Evolutionary conservation across 345 rosid species (phyloP).

Genomic region (Excoecaria agallocha): DNA sequence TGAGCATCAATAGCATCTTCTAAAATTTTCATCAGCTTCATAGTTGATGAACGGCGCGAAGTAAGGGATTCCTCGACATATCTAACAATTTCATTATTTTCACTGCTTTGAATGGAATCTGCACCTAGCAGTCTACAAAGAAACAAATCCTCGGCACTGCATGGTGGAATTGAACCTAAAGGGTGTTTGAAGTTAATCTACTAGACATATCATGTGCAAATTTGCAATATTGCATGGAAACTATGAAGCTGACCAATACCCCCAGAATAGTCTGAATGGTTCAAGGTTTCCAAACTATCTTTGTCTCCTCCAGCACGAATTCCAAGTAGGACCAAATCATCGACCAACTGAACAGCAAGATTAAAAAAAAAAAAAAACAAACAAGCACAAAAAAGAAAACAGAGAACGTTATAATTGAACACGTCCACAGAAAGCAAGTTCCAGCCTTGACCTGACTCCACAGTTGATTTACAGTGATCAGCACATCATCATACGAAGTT

Average conservation of each 20-base stretch:
- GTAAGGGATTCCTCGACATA: conserved; percentile 64
- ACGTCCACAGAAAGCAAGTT: background rate
- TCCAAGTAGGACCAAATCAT: conserved; percentile 76
- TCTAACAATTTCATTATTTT: conserved; percentile 40
- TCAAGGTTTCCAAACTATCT: conserved; percentile 44
- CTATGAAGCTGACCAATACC: conserved; percentile 35
- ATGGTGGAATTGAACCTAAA: conserved; percentile 68
- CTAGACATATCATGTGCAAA: background rate
- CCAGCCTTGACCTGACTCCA: conserved; percentile 72
- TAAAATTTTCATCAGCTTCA: conserved; percentile 62
- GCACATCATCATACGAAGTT: conserved; percentile 57
- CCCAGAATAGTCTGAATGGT: conserved; percentile 39
- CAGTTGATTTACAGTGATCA: conserved; percentile 56
- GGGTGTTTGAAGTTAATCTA: conserved; percentile 26
- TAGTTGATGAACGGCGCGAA: conserved; percentile 56
- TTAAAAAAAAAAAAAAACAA: background rate
- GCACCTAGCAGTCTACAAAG: conserved; percentile 71
- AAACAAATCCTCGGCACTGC: conserved; percentile 70
- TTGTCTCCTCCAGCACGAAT: conserved; percentile 63
- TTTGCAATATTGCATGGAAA: conserved; percentile 1
- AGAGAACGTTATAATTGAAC: background rate
- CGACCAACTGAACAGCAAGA: conserved; percentile 61
- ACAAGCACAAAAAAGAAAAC: background rate
- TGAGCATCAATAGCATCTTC: conserved; percentile 62
- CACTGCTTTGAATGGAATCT: conserved; percentile 48